Conservation (phyloP, 1,139 yeast species). For the Pneumocystis jirovecii region DNA sequence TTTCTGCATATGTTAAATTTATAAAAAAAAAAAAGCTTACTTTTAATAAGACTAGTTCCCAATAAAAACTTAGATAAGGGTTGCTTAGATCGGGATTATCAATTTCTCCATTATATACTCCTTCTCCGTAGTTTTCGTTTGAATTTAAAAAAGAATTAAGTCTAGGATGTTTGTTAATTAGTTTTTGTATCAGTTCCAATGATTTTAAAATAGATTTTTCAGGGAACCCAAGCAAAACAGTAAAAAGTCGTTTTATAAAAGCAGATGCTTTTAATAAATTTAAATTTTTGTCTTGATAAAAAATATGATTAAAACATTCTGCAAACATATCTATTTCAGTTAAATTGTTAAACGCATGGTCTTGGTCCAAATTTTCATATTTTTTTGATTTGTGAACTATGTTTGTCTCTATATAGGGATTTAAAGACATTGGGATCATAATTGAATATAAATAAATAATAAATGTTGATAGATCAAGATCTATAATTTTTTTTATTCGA, state of each 20-base stretch:
- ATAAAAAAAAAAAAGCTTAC: constrained; percentile 58
- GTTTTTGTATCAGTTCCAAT: constrained; percentile 60
- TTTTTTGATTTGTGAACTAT: constrained; percentile 69
- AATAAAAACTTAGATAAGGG: constrained; percentile 73
- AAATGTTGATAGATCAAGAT: constrained; percentile 17
- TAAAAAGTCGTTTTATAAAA: constrained; percentile 64
- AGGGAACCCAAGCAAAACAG: constrained; percentile 57
- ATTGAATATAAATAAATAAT: constrained; percentile 15
- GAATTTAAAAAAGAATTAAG: constrained; percentile 66
- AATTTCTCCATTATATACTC: constrained; percentile 51
- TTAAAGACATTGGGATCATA: constrained; percentile 52
- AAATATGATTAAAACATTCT: constrained; percentile 62
- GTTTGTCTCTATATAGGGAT: constrained; percentile 73
- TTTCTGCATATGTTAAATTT: constrained; percentile 34
- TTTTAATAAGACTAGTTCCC: constrained; percentile 70
- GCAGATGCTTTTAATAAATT: constrained; percentile 50
- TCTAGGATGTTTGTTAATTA: constrained; percentile 49
- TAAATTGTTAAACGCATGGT: constrained; percentile 55
- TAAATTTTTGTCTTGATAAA: constrained; percentile 58
- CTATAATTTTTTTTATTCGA: constrained; percentile 26
- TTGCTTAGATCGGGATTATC: constrained; percentile 62
- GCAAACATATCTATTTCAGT: constrained; percentile 77
- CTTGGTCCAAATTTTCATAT: constrained; percentile 35
- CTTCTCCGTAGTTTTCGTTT: constrained; percentile 74
- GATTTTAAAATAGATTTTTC: constrained; percentile 74